phyloP scores from a whole-genome alignment of 352 stramenopile species.

The Globisporangium recalcitrans region DNA sequence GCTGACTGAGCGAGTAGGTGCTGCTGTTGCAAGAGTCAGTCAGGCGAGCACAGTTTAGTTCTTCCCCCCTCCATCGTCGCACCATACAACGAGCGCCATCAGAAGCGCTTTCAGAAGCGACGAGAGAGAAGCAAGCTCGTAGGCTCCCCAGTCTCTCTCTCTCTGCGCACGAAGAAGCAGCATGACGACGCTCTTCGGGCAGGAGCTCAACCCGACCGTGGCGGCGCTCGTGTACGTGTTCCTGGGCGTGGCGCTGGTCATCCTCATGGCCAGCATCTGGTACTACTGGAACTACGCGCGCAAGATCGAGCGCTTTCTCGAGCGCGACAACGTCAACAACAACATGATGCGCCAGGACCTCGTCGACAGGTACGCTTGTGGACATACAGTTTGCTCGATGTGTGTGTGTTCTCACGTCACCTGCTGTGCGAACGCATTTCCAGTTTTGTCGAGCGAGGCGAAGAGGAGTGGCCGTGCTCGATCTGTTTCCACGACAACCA shows the following conservation, averaged over 20 bases:
- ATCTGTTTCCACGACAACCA: constrained; percentile 89
- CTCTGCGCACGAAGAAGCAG: background rate
- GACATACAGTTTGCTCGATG: background rate
- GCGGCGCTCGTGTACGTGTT: constrained; percentile 75
- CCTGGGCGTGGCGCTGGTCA: constrained; percentile 58
- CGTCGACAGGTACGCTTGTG: constrained; percentile 69
- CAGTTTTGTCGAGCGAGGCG: constrained; percentile 69
- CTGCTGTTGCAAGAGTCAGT: background rate
- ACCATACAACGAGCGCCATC: background rate
- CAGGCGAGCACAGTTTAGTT: background rate
- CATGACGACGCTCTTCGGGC: constrained; percentile 81
- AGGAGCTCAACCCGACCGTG: constrained; percentile 63
- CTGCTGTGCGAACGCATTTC: constrained; percentile 1
- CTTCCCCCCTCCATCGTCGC: background rate
- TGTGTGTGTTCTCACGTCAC: background rate
- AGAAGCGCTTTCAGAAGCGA: background rate
- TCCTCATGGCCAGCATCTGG: constrained; percentile 69
- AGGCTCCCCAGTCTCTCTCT: background rate
- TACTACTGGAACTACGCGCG: constrained; percentile 88
- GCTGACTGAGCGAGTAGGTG: too few relatives aligned
- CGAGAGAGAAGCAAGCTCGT: too few relatives aligned
- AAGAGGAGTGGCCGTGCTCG: constrained; percentile 81
- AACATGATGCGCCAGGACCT: constrained; percentile 88
- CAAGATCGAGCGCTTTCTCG: constrained; percentile 83
- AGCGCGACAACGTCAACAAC: constrained; percentile 82